A percentile compares a stretch with the other conserved stretches of the same genome.
These are phyloP conservation scores for Aquilaria agallochum DNA, from an alignment of 441 rosid genomes.

Conservation along the genomic window DNA sequence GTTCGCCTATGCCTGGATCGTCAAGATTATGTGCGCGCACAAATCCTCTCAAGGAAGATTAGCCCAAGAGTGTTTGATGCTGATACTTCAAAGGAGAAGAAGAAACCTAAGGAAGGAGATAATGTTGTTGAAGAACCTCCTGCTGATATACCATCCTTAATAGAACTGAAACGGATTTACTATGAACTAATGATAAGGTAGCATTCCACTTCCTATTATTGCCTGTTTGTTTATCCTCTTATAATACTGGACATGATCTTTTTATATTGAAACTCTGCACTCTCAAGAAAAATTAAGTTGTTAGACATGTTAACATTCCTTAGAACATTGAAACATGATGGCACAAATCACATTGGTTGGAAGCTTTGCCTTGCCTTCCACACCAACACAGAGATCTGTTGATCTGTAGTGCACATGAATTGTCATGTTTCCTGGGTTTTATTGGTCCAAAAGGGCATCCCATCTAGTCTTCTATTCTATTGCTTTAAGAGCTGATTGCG, in stretches of 20 bases:
- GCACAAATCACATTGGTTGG: too few relatives aligned
- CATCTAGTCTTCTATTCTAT: too few relatives aligned
- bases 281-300: too few relatives aligned
- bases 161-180: constrained; percentile 86
- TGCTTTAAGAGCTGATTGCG: not conserved
- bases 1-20: constrained; percentile 95
- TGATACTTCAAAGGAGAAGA: constrained; percentile 83
- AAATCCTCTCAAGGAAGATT: constrained; percentile 95
- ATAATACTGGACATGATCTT: too few relatives aligned
- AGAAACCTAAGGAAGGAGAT: constrained; percentile 95
- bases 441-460: too few relatives aligned
- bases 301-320: too few relatives aligned
- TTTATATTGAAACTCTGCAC: too few relatives aligned
- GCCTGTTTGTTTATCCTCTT: not conserved
- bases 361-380: too few relatives aligned
- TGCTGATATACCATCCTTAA: constrained; percentile 82
- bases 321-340: too few relatives aligned
- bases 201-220: not conserved
- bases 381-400: too few relatives aligned
- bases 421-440: too few relatives aligned
- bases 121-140: constrained; percentile 89
- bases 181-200: constrained; percentile 93
- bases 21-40: constrained; percentile 92
- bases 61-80: constrained; percentile 84
- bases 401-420: too few relatives aligned